Evolutionary conservation across 345 rosid species (phyloP).

Genomic region (Barbarea vulgaris): DNA sequence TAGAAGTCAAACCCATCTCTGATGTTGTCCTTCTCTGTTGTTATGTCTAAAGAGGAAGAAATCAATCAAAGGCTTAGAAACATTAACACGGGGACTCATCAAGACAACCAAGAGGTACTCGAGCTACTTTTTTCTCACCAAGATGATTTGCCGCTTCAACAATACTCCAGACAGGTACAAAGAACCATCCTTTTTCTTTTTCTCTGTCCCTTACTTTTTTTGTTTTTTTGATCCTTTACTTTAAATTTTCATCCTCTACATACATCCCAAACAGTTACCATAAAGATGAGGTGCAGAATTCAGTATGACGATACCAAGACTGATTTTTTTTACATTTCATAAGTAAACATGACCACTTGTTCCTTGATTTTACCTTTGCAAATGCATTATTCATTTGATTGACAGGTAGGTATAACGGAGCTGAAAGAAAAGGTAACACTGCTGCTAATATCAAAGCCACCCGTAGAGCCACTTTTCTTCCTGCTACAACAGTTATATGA

Average conservation of each 20-base stretch:
- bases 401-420: slow-evolving; percentile 55
- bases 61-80: slow-evolving; percentile 55
- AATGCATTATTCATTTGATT: not conserved
- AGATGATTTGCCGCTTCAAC: slow-evolving; percentile 64
- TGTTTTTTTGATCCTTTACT: not conserved
- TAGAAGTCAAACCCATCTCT: slow-evolving; percentile 4
- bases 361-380: not conserved
- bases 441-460: slow-evolving; percentile 65
- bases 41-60: slow-evolving; percentile 51
- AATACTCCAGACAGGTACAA: slow-evolving; percentile 49
- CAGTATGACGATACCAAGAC: not conserved
- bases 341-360: not conserved
- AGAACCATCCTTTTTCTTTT: slow-evolving; percentile 24
- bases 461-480: slow-evolving; percentile 56
- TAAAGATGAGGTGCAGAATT: not conserved
- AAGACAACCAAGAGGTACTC: slow-evolving; percentile 73
- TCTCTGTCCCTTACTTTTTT: not conserved
- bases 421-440: slow-evolving; percentile 62
- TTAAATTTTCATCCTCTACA: not conserved
- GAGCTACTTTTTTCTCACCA: slow-evolving; percentile 50
- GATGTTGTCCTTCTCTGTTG: not conserved
- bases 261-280: not conserved
- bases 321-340: not conserved
- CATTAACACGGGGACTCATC: slow-evolving; percentile 45
- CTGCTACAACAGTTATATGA: slow-evolving; percentile 64